Percentiles rank a stretch among this genome's conserved stretches.
Evolutionary conservation across 106 monocot species (phyloP).

Genomic region (Triglochin maritima): DNA sequence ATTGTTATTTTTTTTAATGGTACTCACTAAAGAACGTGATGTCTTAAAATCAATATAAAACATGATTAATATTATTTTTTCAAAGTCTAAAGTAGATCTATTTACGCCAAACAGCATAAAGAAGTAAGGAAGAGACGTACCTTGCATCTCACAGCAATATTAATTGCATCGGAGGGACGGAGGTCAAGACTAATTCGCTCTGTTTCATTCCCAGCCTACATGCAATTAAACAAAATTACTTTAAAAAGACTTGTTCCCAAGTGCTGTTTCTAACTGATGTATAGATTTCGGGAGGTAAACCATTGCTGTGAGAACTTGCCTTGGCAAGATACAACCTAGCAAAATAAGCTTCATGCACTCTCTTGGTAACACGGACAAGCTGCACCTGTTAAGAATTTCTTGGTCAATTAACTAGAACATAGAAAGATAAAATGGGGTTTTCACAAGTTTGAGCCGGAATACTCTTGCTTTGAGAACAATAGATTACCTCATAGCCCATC

Average conservation of each 20-base stretch:
- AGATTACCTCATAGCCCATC: slow-evolving; percentile 76
- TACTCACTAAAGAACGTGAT: no score
- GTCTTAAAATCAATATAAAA: no score
- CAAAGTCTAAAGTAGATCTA: background rate
- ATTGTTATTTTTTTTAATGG: no score
- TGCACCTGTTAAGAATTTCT: slow-evolving; percentile 37
- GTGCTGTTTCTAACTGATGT: background rate
- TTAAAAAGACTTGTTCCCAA: slow-evolving; percentile 1
- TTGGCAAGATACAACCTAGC: slow-evolving; percentile 71
- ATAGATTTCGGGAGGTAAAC: background rate
- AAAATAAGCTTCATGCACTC: slow-evolving; percentile 89
- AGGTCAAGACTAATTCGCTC: slow-evolving; percentile 74
- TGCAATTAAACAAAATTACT: background rate
- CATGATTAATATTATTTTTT: no score
- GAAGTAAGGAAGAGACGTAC: slow-evolving; percentile 18
- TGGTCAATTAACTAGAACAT: background rate
- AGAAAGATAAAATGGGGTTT: no score
- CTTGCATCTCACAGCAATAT: slow-evolving; percentile 87
- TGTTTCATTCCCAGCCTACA: slow-evolving; percentile 60
- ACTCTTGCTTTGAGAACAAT: no score
- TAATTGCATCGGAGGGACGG: slow-evolving; percentile 90
- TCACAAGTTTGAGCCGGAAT: no score
- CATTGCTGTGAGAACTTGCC: slow-evolving; percentile 12
- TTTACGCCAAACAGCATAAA: background rate
- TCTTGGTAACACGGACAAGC: slow-evolving; percentile 79